Conservation (phyloP, 495 filamentous ascomycete genomes). For the Penicillium herquei region DNA sequence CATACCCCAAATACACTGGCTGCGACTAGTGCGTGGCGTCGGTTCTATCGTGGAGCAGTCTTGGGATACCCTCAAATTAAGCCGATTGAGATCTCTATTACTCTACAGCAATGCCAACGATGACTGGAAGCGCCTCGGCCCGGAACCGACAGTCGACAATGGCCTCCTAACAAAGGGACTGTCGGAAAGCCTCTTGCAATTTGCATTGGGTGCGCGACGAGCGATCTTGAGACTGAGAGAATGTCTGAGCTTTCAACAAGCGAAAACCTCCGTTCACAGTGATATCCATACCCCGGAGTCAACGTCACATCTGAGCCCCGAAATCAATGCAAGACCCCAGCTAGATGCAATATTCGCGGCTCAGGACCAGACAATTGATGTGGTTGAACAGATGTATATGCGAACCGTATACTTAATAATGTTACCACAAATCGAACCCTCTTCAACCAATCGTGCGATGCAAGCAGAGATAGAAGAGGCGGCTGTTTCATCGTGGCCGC, state of each 20-base stretch:
- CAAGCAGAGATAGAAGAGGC: conserved; percentile 32
- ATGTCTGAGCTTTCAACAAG: not conserved
- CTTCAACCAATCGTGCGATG: conserved; percentile 15
- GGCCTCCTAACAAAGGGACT: not conserved
- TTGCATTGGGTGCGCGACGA: conserved; percentile 11
- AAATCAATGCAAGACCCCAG: not conserved
- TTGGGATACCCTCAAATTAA: conserved; percentile 18
- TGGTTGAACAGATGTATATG: conserved; percentile 34
- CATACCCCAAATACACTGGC: conserved; percentile 21
- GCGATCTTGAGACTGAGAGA: conserved; percentile 9
- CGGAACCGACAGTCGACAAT: not conserved
- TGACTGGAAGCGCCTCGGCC: conserved; percentile 18
- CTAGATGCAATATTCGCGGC: not conserved
- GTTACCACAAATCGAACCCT: conserved; percentile 13
- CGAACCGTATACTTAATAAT: conserved; percentile 24
- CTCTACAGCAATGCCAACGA: conserved; percentile 19
- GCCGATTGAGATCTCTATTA: conserved; percentile 19
- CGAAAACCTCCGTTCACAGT: not conserved
- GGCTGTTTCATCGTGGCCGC: conserved; percentile 24
- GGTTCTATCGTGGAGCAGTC: conserved; percentile 14
- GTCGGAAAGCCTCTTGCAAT: conserved; percentile 6
- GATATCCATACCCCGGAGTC: not conserved
- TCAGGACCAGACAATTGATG: conserved; percentile 15
- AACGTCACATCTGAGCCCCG: not conserved
- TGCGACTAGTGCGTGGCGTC: conserved; percentile 23